Evolutionary conservation across 2,329 filamentous ascomycete species (phyloP).

Genomic region (Alternaria ethzedia): DNA sequence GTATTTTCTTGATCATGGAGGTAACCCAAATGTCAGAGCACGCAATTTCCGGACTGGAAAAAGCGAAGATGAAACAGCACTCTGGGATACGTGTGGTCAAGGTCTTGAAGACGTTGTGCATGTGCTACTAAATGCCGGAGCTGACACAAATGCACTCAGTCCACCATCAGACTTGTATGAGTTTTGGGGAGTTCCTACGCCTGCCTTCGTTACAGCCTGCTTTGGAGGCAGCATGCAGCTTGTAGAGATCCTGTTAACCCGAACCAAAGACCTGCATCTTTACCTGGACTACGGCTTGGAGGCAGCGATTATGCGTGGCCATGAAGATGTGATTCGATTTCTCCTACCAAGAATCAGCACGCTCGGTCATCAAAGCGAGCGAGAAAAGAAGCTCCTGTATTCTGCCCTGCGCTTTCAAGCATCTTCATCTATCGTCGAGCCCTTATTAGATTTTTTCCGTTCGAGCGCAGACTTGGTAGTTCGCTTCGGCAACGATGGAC

Average conservation of each 20-base stretch:
- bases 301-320: rapidly evolving
- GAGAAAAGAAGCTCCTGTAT: not conserved
- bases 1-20: not conserved
- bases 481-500: too few relatives aligned
- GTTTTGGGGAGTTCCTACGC: rapidly evolving
- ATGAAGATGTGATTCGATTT: not conserved
- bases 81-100: not conserved
- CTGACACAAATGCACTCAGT: not conserved
- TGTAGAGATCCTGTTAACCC: not conserved
- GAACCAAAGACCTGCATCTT: not conserved
- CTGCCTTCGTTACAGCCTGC: not conserved
- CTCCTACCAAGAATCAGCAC: not conserved
- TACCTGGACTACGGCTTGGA: not conserved
- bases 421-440: not conserved
- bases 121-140: not conserved
- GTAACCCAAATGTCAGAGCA: not conserved
- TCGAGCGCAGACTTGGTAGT: not conserved
- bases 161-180: rapidly evolving
- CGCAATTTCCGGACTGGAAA: rapidly evolving
- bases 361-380: not conserved
- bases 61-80: not conserved
- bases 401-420: too few relatives aligned
- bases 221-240: not conserved
- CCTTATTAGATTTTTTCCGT: not conserved
- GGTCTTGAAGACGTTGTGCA: not conserved